Percentiles rank a stretch among this genome's conserved stretches.
Evolutionary conservation across 441 rosid species (phyloP).

Genomic region (Kokia cookei): DNA sequence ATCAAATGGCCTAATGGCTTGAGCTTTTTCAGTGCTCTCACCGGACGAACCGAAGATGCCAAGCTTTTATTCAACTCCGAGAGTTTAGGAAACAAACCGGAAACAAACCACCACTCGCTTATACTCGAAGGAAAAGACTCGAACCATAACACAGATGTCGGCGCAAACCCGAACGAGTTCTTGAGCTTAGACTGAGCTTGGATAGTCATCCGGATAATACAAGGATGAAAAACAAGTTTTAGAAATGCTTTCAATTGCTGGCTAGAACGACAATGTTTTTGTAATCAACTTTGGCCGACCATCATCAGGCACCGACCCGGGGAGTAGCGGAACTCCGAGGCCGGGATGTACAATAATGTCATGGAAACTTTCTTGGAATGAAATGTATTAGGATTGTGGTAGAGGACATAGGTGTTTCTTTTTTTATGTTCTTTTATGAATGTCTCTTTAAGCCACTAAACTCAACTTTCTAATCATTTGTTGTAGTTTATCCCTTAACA

Average conservation of each 20-base stretch:
- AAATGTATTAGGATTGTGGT: constrained; percentile 5
- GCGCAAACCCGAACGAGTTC: constrained; percentile 51
- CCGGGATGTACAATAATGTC: constrained; percentile 64
- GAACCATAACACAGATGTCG: constrained; percentile 34
- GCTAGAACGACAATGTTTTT: constrained; percentile 70
- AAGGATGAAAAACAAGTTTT: constrained; percentile 63
- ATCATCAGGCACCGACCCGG: constrained; percentile 28
- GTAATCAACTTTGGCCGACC: constrained; percentile 59
- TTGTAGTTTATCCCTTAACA: constrained; percentile 18
- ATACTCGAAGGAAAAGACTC: constrained; percentile 31
- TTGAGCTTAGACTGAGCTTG: constrained; percentile 74
- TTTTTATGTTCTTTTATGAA: constrained; percentile 4
- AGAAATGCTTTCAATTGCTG: constrained; percentile 67
- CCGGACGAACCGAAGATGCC: constrained; percentile 63
- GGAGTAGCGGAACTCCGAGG: constrained; percentile 51
- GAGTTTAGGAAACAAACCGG: constrained; percentile 39
- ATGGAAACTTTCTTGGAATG: constrained; percentile 84
- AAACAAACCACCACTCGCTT: constrained; percentile 24
- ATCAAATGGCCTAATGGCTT: constrained; percentile 90
- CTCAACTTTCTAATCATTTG: constrained; percentile 23
- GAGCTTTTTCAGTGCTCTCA: constrained; percentile 73
- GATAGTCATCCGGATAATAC: constrained; percentile 50
- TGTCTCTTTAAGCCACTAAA: constrained; percentile 3
- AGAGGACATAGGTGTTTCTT: constrained; percentile 5
- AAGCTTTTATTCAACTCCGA: constrained; percentile 67